Percentiles rank a stretch among this genome's conserved stretches.
phyloP scores from a whole-genome alignment of 495 filamentous ascomycete genomes.

The Aspergillus nanangensis region DNA sequence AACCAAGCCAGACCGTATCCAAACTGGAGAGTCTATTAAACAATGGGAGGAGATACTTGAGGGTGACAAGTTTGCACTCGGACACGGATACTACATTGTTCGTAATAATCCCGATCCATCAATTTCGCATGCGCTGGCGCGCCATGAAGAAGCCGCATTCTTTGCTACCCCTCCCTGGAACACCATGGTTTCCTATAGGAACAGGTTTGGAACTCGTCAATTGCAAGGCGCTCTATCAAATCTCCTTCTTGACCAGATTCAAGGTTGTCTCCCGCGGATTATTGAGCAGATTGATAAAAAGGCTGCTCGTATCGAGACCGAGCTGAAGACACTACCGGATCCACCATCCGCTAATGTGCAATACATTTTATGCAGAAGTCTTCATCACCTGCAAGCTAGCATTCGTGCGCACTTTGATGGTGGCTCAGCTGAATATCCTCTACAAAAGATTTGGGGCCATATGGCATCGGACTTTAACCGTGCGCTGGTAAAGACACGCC shows the following conservation, averaged over 20 bases:
- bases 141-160: conserved; percentile 54
- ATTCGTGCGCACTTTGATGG: conserved; percentile 34
- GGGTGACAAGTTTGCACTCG: conserved; percentile 49
- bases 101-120: conserved; percentile 51
- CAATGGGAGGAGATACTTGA: conserved; percentile 58
- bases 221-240: conserved; percentile 51
- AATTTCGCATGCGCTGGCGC: conserved; percentile 48
- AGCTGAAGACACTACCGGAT: conserved; percentile 50
- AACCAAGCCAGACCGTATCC: conserved; percentile 73
- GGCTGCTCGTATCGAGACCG: conserved; percentile 37
- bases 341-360: conserved; percentile 42
- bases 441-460: conserved; percentile 34
- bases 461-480: conserved; percentile 33
- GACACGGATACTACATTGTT: conserved; percentile 63
- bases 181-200: conserved; percentile 38
- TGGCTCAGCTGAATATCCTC: conserved; percentile 20
- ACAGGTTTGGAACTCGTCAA: conserved; percentile 55
- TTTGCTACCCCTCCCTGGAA: conserved; percentile 51
- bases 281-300: conserved; percentile 51
- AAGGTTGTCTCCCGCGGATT: conserved; percentile 54
- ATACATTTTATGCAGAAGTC: conserved; percentile 30
- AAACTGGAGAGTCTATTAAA: conserved; percentile 34
- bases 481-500: conserved; percentile 28
- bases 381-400: conserved; percentile 23
- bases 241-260: conserved; percentile 53